Percentiles rank a stretch among this genome's conserved stretches.
Evolutionary conservation across 768 basidiomycete species (phyloP).

Genomic region (Tulasnella sp.): DNA sequence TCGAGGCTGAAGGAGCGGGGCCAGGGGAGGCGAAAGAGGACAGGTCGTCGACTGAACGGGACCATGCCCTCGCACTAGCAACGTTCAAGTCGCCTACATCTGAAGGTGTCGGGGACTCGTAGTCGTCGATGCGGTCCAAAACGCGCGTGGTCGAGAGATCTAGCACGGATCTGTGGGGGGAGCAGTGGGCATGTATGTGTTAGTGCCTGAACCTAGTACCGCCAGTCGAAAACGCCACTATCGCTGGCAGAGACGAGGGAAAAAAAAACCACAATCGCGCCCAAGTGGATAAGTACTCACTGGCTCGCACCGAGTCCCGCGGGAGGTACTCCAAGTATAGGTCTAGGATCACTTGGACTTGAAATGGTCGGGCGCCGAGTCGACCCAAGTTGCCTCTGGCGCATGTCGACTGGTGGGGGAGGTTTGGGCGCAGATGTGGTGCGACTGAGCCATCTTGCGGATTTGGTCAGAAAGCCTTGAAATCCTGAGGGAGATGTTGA

Average conservation of each 20-base stretch:
- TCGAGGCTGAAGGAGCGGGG: not conserved
- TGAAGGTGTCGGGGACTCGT: constrained; percentile 27
- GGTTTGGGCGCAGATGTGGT: constrained; percentile 47
- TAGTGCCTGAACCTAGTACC: not conserved
- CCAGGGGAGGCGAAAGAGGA: not conserved
- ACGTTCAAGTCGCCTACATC: constrained; percentile 49
- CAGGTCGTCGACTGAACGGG: constrained; percentile 71
- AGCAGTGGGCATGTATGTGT: constrained; percentile 7
- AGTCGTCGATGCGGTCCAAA: constrained; percentile 33
- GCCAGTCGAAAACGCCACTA: not conserved
- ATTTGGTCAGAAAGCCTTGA: constrained; percentile 55
- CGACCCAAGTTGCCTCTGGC: not conserved
- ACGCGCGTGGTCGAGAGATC: constrained; percentile 49
- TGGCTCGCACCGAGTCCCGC: constrained; percentile 42
- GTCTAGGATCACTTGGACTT: constrained; percentile 72
- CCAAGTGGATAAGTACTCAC: constrained; percentile 36
- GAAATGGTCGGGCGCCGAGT: constrained; percentile 58
- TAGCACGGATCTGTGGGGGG: constrained; percentile 48
- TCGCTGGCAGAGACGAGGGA: constrained; percentile 17
- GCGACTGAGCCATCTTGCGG: constrained; percentile 64
- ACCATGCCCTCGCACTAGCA: constrained; percentile 69
- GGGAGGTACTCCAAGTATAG: constrained; percentile 36
- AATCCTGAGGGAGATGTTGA: constrained; percentile 62
- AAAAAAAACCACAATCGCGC: no score
- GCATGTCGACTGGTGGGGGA: not conserved